These are phyloP conservation scores for Didymella pomorum DNA, from an alignment of 2,329 filamentous ascomycete genomes.

Conservation along the genomic window DNA sequence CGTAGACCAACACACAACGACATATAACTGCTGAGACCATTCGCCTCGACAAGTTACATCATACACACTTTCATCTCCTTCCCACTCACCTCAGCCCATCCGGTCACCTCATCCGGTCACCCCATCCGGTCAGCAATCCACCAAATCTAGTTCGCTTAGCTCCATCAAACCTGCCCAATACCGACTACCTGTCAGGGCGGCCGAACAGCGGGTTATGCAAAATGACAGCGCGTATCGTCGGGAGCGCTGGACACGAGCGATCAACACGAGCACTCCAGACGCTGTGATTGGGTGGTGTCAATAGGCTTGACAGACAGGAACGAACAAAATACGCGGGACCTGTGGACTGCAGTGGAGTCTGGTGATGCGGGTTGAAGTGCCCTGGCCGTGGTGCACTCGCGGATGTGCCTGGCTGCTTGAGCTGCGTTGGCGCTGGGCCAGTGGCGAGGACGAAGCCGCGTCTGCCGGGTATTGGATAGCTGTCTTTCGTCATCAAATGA, in stretches of 20 bases:
- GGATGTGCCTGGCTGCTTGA: conserved; percentile 5
- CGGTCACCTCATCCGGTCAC: not conserved
- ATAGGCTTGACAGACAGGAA: not conserved
- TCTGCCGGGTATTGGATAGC: not conserved
- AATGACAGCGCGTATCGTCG: conserved; percentile 5
- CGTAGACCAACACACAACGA: too few species aligned
- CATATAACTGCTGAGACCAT: too few species aligned
- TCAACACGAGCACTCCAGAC: not conserved
- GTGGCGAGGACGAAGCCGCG: conserved; percentile 11
- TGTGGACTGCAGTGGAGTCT: not conserved
- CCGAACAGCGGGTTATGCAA: conserved; percentile 2
- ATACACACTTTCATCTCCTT: not conserved
- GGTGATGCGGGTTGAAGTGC: not conserved
- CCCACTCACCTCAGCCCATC: too few species aligned
- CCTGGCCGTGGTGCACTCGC: too few species aligned
- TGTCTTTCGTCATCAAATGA: conserved; percentile 1
- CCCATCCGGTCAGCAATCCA: not conserved
- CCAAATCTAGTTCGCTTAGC: not conserved
- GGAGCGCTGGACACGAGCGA: not conserved
- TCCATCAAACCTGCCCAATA: not conserved
- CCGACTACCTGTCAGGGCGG: conserved; percentile 5
- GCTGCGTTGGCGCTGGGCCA: conserved; percentile 1
- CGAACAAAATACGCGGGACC: not conserved
- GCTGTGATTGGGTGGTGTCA: not conserved
- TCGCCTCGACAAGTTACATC: not conserved